Evolutionary conservation across 345 rosid genomes (phyloP).

Genomic region (Atalantia buxifolia): DNA sequence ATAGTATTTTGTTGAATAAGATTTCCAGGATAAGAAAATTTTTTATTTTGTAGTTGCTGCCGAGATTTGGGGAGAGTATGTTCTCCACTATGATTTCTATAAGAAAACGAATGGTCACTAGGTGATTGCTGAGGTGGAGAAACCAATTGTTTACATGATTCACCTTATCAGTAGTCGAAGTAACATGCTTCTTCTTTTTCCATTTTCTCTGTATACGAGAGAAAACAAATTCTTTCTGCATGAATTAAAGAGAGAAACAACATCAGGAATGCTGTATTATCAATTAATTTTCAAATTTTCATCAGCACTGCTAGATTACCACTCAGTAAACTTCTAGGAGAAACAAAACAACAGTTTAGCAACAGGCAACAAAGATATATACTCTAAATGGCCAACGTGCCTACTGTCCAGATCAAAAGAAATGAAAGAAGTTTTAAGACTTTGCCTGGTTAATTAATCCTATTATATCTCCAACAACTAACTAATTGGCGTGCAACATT

Average conservation of each 20-base stretch:
- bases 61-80: too few relatives aligned
- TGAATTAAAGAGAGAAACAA: not conserved
- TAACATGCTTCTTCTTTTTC: not conserved
- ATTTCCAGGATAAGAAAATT: not conserved
- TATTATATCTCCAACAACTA: not conserved
- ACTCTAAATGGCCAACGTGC: too few relatives aligned
- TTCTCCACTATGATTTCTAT: not conserved
- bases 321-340: not conserved
- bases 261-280: not conserved
- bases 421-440: not conserved
- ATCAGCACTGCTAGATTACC: not conserved
- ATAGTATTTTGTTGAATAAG: not conserved
- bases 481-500: too few relatives aligned
- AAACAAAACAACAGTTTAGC: not conserved
- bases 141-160: not conserved
- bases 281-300: not conserved
- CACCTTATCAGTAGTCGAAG: not conserved
- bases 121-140: not conserved
- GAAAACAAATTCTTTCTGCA: conserved; percentile 5
- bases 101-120: not conserved
- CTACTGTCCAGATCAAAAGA: not conserved
- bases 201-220: not conserved
- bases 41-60: not conserved
- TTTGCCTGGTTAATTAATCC: not conserved
- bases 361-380: too few relatives aligned